Evolutionary conservation across 345 rosid genomes (phyloP).

Genomic region (Ricinus communis): DNA sequence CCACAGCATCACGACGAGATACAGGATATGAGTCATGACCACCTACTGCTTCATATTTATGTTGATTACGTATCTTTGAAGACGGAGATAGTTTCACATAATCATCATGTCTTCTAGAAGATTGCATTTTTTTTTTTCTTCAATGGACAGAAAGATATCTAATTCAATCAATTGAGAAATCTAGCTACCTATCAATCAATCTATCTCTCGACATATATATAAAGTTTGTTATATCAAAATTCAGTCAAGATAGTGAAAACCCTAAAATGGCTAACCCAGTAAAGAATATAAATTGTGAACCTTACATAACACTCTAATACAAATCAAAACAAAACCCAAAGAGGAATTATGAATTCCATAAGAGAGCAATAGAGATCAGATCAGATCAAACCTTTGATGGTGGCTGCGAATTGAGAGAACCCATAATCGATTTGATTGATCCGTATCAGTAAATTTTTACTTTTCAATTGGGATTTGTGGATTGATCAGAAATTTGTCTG

Average conservation of each 20-base stretch:
- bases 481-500: background rate
- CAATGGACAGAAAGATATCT: conserved; percentile 4
- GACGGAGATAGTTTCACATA: conserved; percentile 29
- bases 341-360: conserved; percentile 8
- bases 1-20: conserved; percentile 24
- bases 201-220: background rate
- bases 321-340: conserved; percentile 21
- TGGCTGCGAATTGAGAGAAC: conserved; percentile 3
- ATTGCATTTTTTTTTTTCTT: conserved; percentile 45
- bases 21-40: conserved; percentile 20
- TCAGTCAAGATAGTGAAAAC: conserved; percentile 17
- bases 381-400: conserved; percentile 28
- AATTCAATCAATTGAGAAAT: background rate
- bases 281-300: background rate
- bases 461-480: background rate
- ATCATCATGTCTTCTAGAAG: conserved; percentile 45
- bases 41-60: conserved; percentile 24
- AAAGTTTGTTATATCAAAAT: background rate
- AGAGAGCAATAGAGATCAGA: conserved; percentile 3
- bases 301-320: background rate
- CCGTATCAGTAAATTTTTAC: background rate
- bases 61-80: conserved; percentile 29
- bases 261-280: conserved; percentile 25
- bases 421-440: conserved; percentile 9
- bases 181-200: background rate